Base-by-base conservation (phyloP, 257 asterid species). In the Solanum appendiculatum region DNA sequence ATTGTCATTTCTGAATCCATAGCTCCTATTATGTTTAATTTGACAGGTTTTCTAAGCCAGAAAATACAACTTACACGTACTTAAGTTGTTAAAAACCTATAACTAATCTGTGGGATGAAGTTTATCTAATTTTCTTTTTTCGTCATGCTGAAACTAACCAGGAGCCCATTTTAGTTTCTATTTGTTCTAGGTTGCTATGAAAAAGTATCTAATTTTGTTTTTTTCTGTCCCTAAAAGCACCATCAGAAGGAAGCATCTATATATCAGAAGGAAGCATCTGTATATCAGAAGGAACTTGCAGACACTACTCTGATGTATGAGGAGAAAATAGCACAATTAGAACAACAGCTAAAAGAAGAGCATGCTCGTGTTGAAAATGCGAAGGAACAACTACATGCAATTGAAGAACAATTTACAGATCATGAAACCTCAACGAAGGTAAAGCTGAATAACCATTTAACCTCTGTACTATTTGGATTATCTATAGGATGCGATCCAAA, bases 291-390 rank as follows among this genome's bases (percentile, higher is more conserved):
- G 91, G 94, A 90, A 78, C 94, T 96, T 85, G 92, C 96, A 69
- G 97, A 93, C 82, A 93, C 95, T 87, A 92, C 96, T 83, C 92
- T 92, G 91, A 93, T 92, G 95, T 95, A 96, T 85, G 99, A 96
- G 86, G 93, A 87, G 88, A 95, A 92, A 90, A 86, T 95, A 56
- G 89, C 90, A 66, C 92, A 87, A 64, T 88, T 95, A 85, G 91
- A 89, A 90, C 95, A 91, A 84, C 93, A 90, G 88, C 89, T 93
- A 82, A 86, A 89, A 86, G 95, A 88, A 42, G 98, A 92, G 90
- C 86, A 86, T 85, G 75, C 93, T 64, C 91, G 37, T 86, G 91
- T 86, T 69, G 88, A 69, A 85, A 91, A 87, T 72, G 86, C 90
- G 63, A 93, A 93, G 91, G 93, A 89, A 90, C 96, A 95, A 89